Conservation (phyloP, 805 yeast genomes). For the Metschnikowia anglica region DNA sequence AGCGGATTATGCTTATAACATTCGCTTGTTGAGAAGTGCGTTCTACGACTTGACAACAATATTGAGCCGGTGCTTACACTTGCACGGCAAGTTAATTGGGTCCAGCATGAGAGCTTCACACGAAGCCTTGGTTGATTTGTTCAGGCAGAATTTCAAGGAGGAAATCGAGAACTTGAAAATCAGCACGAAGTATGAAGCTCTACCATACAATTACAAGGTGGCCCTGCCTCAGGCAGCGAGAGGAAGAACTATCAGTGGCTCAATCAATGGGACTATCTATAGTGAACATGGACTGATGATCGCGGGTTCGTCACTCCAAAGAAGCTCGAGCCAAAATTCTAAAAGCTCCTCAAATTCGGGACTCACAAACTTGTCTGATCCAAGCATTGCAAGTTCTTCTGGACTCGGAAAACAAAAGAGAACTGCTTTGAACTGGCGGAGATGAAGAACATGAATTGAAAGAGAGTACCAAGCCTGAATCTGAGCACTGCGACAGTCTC, state of each 20-base stretch:
- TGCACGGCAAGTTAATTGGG: constrained; percentile 68
- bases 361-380: constrained; percentile 14
- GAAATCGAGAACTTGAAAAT: constrained; percentile 54
- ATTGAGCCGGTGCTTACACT: constrained; percentile 60
- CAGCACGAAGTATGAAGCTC: constrained; percentile 33
- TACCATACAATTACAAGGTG: constrained; percentile 25
- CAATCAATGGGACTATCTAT: constrained; percentile 3
- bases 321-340: constrained; percentile 24
- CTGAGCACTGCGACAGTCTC: too few relatives aligned
- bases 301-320: constrained; percentile 4
- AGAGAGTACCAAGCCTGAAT: background rate
- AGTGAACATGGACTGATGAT: constrained; percentile 6
- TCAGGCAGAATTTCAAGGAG: constrained; percentile 60
- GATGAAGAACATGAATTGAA: background rate
- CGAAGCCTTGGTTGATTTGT: constrained; percentile 61
- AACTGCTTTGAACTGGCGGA: constrained; percentile 42
- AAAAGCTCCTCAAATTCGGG: constrained; percentile 16
- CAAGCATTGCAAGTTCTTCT: constrained; percentile 13
- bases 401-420: constrained; percentile 26
- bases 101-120: constrained; percentile 60
- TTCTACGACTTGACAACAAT: constrained; percentile 69
- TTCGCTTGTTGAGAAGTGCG: constrained; percentile 45
- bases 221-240: constrained; percentile 12
- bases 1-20: constrained; percentile 30
- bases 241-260: constrained; percentile 5